These are phyloP conservation scores for Bretschneidera sinensis DNA, from an alignment of 345 rosid genomes.

Conservation along the genomic window DNA sequence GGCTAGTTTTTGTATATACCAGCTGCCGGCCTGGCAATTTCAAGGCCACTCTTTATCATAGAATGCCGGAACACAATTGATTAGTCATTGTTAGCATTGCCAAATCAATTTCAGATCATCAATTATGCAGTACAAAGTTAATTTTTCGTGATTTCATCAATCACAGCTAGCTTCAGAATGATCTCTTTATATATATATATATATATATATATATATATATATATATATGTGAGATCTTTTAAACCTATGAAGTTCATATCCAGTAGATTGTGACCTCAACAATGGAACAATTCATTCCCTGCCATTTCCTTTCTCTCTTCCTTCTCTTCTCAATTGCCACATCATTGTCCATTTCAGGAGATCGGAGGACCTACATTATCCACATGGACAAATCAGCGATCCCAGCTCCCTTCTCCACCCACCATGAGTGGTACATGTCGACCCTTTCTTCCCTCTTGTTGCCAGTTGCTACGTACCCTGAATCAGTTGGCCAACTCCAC, in stretches of 20 bases:
- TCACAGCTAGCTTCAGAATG: no score
- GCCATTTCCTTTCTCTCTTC: conserved; percentile 7
- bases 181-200: no score
- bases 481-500: conserved; percentile 34
- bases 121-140: no score
- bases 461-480: conserved; percentile 33
- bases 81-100: no score
- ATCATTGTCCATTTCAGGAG: conserved; percentile 5
- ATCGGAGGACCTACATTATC: conserved; percentile 26
- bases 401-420: conserved; percentile 29
- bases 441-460: conserved; percentile 34
- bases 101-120: no score
- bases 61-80: no score
- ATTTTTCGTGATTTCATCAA: no score
- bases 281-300: conserved; percentile 6
- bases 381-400: conserved; percentile 42
- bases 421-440: conserved; percentile 43
- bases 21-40: no score
- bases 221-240: conserved; percentile 9
- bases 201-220: no score
- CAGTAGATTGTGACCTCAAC: conserved; percentile 9
- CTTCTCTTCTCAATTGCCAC: conserved; percentile 14
- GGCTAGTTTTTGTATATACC: no score
- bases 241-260: not conserved
- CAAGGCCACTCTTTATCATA: no score